Conservation (phyloP, 1,284 basidiomycete genomes). For the Fomitiporia mediterranea region DNA sequence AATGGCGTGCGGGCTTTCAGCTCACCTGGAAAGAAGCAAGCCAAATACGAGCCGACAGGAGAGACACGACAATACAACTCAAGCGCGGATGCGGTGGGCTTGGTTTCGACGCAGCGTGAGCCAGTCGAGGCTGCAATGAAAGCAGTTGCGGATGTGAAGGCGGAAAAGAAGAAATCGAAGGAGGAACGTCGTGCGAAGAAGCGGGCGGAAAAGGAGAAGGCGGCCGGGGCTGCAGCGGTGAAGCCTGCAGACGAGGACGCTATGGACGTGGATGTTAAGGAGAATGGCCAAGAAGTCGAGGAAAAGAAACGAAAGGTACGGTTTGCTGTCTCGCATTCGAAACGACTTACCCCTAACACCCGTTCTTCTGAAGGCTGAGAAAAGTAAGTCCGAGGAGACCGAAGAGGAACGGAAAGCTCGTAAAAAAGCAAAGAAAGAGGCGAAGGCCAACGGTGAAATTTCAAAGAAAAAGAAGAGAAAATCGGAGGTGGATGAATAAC, state of each 20-base stretch:
- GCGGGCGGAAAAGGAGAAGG: constrained; percentile 57
- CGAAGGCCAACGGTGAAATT: constrained; percentile 58
- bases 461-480: constrained; percentile 78
- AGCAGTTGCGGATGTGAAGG: constrained; percentile 71
- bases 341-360: background rate
- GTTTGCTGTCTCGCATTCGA: background rate
- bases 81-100: constrained; percentile 70
- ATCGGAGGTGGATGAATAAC: constrained; percentile 38
- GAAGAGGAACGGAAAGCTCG: constrained; percentile 69
- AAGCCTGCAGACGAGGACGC: constrained; percentile 28
- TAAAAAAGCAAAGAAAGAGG: constrained; percentile 68
- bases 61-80: constrained; percentile 80
- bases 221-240: too few relatives aligned
- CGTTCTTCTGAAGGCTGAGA: constrained; percentile 16
- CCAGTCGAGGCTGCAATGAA: constrained; percentile 61
- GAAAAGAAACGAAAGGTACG: constrained; percentile 29
- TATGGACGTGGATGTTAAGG: constrained; percentile 14
- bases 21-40: constrained; percentile 63
- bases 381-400: constrained; percentile 48
- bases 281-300: constrained; percentile 35
- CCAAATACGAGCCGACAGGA: constrained; percentile 74
- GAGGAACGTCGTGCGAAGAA: constrained; percentile 73
- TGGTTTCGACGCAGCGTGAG: constrained; percentile 80
- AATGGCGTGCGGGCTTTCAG: constrained; percentile 59
- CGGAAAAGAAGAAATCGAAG: constrained; percentile 72